phyloP scores from a whole-genome alignment of 768 basidiomycete genomes.

The Lyophyllum decastes region DNA sequence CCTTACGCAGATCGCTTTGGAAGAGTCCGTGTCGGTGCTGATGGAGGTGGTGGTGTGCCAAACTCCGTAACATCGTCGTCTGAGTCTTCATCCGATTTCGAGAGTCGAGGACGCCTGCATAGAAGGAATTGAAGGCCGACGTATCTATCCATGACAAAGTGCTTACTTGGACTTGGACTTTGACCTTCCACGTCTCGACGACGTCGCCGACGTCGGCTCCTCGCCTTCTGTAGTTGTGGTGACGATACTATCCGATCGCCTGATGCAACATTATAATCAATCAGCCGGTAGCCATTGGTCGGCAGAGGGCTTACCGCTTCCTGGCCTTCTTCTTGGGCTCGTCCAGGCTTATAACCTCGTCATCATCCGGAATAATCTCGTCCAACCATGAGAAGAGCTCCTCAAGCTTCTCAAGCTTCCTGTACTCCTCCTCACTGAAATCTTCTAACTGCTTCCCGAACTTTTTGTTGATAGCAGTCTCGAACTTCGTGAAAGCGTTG shows the following conservation, averaged over 20 bases:
- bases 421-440: constrained; percentile 72
- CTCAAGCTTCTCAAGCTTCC: constrained; percentile 62
- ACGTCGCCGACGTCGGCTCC: constrained; percentile 34
- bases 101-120: constrained; percentile 56
- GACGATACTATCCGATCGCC: constrained; percentile 60
- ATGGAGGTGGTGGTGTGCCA: constrained; percentile 34
- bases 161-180: constrained; percentile 45
- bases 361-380: constrained; percentile 70
- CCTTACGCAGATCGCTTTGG: constrained; percentile 65
- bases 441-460: constrained; percentile 70
- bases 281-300: neutral
- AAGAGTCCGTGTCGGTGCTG: constrained; percentile 49
- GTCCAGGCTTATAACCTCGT: constrained; percentile 44
- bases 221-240: constrained; percentile 43
- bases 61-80: constrained; percentile 38
- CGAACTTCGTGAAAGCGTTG: constrained; percentile 76
- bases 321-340: constrained; percentile 43
- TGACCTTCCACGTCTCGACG: constrained; percentile 28
- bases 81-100: constrained; percentile 48
- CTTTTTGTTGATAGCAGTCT: constrained; percentile 63
- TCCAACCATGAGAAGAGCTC: constrained; percentile 73
- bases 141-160: neutral
- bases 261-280: constrained; percentile 23
- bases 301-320: constrained; percentile 40
- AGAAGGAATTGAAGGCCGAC: neutral